Percentiles rank a stretch among this genome's conserved stretches.
Conservation (phyloP, 441 rosid genomes). For the Theobroma grandiflorum region DNA sequence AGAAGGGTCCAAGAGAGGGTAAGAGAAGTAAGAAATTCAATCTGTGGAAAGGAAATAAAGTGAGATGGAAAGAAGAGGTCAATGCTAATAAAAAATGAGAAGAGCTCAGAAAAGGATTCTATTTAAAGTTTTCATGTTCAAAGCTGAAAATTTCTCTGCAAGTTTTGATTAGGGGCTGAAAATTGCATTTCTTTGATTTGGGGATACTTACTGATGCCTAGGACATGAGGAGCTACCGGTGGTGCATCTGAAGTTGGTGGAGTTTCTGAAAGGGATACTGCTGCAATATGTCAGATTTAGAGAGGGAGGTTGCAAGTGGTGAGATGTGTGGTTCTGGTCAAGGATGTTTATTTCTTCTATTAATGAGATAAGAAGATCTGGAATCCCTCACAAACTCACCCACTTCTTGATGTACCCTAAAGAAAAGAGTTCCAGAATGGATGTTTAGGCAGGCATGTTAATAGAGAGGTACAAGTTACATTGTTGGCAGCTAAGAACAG, state of each 20-base stretch:
- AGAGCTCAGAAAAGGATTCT: slow-evolving; percentile 8
- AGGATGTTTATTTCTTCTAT: neutral
- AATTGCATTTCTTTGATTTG: neutral
- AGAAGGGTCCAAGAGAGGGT: slow-evolving; percentile 33
- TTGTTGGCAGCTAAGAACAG: neutral
- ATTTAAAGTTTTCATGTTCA: neutral
- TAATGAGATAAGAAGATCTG: neutral
- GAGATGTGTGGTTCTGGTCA: neutral
- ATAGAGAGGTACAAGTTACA: neutral
- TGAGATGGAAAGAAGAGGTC: slow-evolving; percentile 25
- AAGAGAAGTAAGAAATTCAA: slow-evolving; percentile 27
- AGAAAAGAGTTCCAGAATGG: neutral
- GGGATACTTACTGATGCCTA: neutral
- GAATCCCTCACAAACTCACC: neutral
- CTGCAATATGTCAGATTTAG: neutral
- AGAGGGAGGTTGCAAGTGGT: neutral
- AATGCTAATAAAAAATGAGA: slow-evolving; percentile 23
- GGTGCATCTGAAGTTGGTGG: slow-evolving; percentile 1
- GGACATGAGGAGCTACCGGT: neutral
- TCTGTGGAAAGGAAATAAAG: slow-evolving; percentile 33
- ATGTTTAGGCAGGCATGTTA: neutral
- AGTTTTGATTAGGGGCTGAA: neutral
- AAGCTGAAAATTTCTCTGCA: neutral
- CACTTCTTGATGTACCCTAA: slow-evolving; percentile 2
- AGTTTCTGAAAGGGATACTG: neutral